Conservation (phyloP, 148 eudicot species). For the Silene uniflora region DNA sequence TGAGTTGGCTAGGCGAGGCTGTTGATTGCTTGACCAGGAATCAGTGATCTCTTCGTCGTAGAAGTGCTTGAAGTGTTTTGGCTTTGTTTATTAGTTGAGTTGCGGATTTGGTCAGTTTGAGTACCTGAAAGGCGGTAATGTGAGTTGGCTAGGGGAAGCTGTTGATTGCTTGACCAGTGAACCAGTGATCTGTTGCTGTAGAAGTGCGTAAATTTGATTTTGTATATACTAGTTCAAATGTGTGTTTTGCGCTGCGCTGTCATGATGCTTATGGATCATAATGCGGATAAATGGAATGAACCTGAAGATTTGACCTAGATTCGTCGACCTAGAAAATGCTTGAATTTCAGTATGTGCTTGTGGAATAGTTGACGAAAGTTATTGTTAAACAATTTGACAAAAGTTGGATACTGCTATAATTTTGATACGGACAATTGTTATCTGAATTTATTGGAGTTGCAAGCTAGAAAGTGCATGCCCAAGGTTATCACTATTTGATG, state of each 20-base stretch:
- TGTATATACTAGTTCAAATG: slow-evolving; percentile 2
- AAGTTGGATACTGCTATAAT: background rate
- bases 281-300: background rate
- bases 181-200: background rate
- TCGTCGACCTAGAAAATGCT: background rate
- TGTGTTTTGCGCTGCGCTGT: background rate
- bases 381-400: background rate
- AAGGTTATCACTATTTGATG: background rate
- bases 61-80: background rate
- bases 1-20: no score
- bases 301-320: background rate
- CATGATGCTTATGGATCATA: background rate
- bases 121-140: no score
- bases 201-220: background rate
- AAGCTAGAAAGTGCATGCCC: background rate
- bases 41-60: background rate
- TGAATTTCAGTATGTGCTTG: background rate
- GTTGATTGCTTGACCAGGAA: background rate
- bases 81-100: no score
- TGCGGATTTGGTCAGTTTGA: no score
- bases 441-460: background rate
- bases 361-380: background rate
- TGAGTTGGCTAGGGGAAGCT: no score
- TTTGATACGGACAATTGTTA: background rate
- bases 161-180: background rate